Conservation (phyloP, 2,329 filamentous ascomycete species). For the Helicocarpus griseus region DNA sequence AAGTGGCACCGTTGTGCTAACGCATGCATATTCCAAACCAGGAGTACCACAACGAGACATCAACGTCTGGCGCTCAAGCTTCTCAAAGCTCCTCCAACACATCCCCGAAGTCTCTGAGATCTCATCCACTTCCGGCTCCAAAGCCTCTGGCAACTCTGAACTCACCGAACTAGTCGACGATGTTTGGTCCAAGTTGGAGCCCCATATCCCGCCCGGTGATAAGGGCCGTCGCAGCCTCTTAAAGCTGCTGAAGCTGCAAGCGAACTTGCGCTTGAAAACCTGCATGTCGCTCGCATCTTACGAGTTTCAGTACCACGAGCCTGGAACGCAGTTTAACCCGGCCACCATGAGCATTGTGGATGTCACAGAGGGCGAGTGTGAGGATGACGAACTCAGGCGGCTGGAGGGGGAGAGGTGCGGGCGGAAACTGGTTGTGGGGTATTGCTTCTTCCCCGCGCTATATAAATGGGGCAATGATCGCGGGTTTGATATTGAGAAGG, state of each 20-base stretch:
- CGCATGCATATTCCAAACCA: background rate
- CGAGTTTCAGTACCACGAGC: background rate
- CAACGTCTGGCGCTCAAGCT: conserved; percentile 1
- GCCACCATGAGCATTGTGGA: conserved; percentile 4
- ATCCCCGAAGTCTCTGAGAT: background rate
- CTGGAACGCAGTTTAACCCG: background rate
- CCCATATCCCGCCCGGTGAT: background rate
- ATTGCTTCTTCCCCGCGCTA: conserved; percentile 2
- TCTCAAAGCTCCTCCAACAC: conserved; percentile 1
- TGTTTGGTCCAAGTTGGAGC: background rate
- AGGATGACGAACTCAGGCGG: background rate
- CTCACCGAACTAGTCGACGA: background rate
- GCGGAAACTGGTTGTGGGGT: background rate
- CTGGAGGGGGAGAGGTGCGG: background rate
- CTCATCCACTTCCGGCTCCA: background rate
- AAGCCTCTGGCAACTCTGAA: background rate
- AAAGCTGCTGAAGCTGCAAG: conserved; percentile 1
- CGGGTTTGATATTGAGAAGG: background rate
- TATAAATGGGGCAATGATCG: conserved; percentile 4
- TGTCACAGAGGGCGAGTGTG: conserved; percentile 3
- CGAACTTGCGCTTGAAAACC: background rate
- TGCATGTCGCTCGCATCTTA: conserved; percentile 1
- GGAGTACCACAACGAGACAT: conserved; percentile 1
- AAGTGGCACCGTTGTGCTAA: background rate
- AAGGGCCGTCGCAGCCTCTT: background rate